phyloP scores from a whole-genome alignment of 371 early-diverging fungal genomes.

The Actinomortierella wolfii region DNA sequence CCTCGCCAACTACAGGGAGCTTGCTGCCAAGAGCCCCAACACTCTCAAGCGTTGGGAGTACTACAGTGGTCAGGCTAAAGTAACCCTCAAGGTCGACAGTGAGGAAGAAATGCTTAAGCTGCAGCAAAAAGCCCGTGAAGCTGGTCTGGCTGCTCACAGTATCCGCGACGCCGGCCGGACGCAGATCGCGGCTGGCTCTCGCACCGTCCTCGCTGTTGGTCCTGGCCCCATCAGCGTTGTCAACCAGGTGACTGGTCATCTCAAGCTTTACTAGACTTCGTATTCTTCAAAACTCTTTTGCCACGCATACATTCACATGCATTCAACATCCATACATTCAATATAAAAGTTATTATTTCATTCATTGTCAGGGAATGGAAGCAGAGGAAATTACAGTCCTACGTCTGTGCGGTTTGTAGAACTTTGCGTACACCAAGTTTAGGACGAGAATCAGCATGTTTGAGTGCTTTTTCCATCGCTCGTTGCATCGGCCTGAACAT shows the following conservation, averaged over 20 bases:
- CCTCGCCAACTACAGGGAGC: slow-evolving; percentile 82
- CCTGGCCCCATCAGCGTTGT: slow-evolving; percentile 86
- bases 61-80: slow-evolving; percentile 82
- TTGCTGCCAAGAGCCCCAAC: slow-evolving; percentile 57
- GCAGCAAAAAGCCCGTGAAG: slow-evolving; percentile 68
- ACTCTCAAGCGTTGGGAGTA: slow-evolving; percentile 76
- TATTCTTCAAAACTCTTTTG: neutral
- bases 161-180: slow-evolving; percentile 98
- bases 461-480: slow-evolving; percentile 55
- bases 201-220: slow-evolving; percentile 96
- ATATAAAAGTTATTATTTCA: no score
- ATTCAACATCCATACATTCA: no score
- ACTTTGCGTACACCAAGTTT: slow-evolving; percentile 9
- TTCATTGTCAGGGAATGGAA: no score
- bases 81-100: slow-evolving; percentile 78
- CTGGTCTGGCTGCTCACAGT: slow-evolving; percentile 78
- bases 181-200: slow-evolving; percentile 95
- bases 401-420: neutral
- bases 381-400: neutral
- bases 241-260: slow-evolving; percentile 81
- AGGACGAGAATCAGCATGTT: slow-evolving; percentile 32
- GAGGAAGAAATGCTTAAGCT: slow-evolving; percentile 85
- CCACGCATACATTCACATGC: no score
- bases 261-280: slow-evolving; percentile 75
- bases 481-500: slow-evolving; percentile 53